Evolutionary conservation across 2,329 filamentous ascomycete species (phyloP).

Genomic region (Phialophora verrucosa): DNA sequence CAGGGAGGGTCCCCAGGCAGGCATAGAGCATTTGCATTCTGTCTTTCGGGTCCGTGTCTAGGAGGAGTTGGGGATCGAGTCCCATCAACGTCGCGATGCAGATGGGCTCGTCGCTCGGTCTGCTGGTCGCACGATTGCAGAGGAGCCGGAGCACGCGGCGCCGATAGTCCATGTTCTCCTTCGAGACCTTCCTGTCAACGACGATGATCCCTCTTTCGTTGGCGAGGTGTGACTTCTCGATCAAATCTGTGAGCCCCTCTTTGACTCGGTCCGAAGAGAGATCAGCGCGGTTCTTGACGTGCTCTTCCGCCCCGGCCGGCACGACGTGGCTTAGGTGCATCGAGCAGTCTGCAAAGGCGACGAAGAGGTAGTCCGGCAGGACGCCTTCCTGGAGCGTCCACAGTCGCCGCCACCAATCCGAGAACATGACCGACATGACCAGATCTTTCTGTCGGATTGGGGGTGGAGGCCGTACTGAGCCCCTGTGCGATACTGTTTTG

Average conservation of each 20-base stretch:
- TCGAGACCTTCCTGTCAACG: background rate
- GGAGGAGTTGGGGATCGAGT: background rate
- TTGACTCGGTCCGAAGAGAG: background rate
- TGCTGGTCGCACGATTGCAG: background rate
- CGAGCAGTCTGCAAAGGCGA: background rate
- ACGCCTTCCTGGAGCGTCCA: slow-evolving; percentile 17
- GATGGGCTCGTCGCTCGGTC: background rate
- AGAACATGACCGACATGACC: slow-evolving; percentile 1
- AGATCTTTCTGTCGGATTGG: background rate
- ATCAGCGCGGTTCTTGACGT: background rate
- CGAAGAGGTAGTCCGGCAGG: background rate
- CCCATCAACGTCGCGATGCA: background rate
- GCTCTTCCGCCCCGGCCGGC: background rate
- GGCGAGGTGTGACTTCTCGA: background rate
- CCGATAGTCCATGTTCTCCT: background rate
- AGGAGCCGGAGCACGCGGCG: background rate
- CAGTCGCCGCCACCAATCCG: slow-evolving; percentile 4
- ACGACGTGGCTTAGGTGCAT: slow-evolving; percentile 1
- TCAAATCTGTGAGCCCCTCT: background rate
- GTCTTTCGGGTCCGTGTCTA: background rate
- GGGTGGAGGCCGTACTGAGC: background rate
- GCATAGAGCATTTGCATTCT: background rate
- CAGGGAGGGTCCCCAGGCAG: background rate
- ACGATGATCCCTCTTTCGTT: background rate
- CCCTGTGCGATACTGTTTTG: background rate